Conservation (phyloP, 768 basidiomycete species). For the Coprinopsis marcescibilis region DNA sequence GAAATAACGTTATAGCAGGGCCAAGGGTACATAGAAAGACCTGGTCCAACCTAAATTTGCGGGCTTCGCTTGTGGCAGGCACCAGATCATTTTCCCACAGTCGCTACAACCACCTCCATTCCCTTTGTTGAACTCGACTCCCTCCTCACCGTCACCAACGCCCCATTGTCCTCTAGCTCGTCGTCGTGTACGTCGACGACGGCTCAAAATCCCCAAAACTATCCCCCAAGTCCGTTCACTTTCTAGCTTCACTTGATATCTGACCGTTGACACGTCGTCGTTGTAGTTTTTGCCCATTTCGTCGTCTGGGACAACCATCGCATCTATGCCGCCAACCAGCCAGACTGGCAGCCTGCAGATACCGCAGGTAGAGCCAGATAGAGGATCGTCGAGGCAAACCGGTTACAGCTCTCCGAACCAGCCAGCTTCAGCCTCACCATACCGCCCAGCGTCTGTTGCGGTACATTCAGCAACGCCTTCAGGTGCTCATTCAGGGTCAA, state of each 20-base stretch:
- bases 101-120: conserved; percentile 5
- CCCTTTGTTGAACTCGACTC: conserved; percentile 16
- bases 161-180: neutral
- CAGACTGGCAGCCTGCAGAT: conserved; percentile 21
- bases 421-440: conserved; percentile 19
- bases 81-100: conserved; percentile 16
- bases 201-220: neutral
- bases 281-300: conserved; percentile 15
- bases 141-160: conserved; percentile 4
- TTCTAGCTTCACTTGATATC: neutral
- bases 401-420: conserved; percentile 13
- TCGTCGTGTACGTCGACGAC: conserved; percentile 9
- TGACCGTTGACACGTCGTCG: conserved; percentile 10
- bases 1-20: too few species aligned
- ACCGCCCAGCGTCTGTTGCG: conserved; percentile 56
- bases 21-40: too few species aligned
- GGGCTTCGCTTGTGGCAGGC: too few species aligned
- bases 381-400: conserved; percentile 11
- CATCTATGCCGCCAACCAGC: conserved; percentile 13
- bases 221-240: neutral
- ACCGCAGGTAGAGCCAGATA: conserved; percentile 16
- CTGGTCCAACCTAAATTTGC: too few species aligned
- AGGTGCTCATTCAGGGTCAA: conserved; percentile 25
- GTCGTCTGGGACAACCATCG: conserved; percentile 10
- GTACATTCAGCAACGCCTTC: conserved; percentile 46